Percentiles rank a stretch among this genome's conserved stretches.
Conservation (phyloP, 2,329 filamentous ascomycete species). For the Arthrinium puccinioides region DNA sequence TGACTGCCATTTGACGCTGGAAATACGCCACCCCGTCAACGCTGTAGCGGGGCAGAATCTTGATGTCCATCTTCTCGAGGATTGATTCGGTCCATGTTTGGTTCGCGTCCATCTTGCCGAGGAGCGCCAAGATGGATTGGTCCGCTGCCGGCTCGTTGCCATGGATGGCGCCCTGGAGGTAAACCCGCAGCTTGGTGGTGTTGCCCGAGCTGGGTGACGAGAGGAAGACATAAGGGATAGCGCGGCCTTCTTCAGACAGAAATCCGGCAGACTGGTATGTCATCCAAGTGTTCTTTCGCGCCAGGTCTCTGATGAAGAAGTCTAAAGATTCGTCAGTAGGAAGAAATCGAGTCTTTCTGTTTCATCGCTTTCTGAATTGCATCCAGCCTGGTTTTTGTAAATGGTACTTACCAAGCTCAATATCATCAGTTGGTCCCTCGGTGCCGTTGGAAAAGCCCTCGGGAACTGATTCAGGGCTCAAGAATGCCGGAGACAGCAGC, state of each 20-base stretch:
- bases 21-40: constrained; percentile 20
- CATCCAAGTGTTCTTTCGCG: constrained; percentile 19
- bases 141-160: constrained; percentile 20
- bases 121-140: constrained; percentile 16
- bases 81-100: constrained; percentile 12
- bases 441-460: constrained; percentile 19
- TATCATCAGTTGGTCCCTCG: constrained; percentile 21
- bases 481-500: constrained; percentile 20
- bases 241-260: constrained; percentile 21
- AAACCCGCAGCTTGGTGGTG: constrained; percentile 16
- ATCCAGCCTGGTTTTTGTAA: too few relatives aligned
- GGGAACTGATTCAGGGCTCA: constrained; percentile 12
- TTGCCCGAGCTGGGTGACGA: constrained; percentile 6
- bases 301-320: constrained; percentile 17
- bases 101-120: constrained; percentile 18
- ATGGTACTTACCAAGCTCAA: constrained; percentile 16
- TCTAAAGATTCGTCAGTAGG: constrained; percentile 9
- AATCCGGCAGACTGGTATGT: constrained; percentile 18
- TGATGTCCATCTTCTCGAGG: constrained; percentile 14
- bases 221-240: constrained; percentile 16
- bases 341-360: too few relatives aligned
- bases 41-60: constrained; percentile 18
- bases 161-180: constrained; percentile 19
- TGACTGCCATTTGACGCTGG: constrained; percentile 17
- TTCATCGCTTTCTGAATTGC: too few relatives aligned